A percentile compares a stretch with the other conserved stretches of the same genome.
Evolutionary conservation across 495 filamentous ascomycete species (phyloP).

Genomic region (Neurospora pannonica): DNA sequence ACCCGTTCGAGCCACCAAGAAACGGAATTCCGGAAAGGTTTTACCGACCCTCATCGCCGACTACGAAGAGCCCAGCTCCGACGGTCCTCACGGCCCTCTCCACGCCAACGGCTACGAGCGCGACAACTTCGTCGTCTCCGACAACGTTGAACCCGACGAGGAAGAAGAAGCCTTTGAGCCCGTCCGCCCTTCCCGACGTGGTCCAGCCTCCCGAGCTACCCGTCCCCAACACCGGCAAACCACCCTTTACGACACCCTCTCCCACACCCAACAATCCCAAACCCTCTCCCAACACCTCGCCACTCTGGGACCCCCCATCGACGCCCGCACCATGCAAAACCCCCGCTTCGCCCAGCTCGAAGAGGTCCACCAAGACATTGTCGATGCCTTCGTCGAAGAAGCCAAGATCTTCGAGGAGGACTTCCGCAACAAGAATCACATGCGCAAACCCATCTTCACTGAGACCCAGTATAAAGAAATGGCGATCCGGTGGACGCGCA

Average conservation of each 20-base stretch:
- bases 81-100: constrained; percentile 20
- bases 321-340: not conserved
- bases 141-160: constrained; percentile 34
- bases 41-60: constrained; percentile 11
- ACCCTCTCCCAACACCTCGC: not conserved
- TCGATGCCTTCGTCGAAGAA: constrained; percentile 60
- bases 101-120: constrained; percentile 37
- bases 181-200: constrained; percentile 23
- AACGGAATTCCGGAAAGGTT: constrained; percentile 38
- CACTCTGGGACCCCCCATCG: not conserved
- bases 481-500: constrained; percentile 63
- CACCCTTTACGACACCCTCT: constrained; percentile 36
- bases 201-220: constrained; percentile 39
- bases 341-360: constrained; percentile 36
- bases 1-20: constrained; percentile 44
- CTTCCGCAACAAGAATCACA: constrained; percentile 51
- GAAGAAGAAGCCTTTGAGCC: constrained; percentile 56
- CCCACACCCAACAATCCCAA: not conserved
- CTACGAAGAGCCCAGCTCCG: constrained; percentile 27
- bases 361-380: constrained; percentile 37
- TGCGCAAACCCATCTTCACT: constrained; percentile 63
- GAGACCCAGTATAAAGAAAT: constrained; percentile 75
- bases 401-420: constrained; percentile 57
- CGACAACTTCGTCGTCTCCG: constrained; percentile 45
- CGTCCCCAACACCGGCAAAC: constrained; percentile 66